Evolutionary conservation across 2,329 filamentous ascomycete genomes (phyloP).

Genomic region (Apiospora hydei): DNA sequence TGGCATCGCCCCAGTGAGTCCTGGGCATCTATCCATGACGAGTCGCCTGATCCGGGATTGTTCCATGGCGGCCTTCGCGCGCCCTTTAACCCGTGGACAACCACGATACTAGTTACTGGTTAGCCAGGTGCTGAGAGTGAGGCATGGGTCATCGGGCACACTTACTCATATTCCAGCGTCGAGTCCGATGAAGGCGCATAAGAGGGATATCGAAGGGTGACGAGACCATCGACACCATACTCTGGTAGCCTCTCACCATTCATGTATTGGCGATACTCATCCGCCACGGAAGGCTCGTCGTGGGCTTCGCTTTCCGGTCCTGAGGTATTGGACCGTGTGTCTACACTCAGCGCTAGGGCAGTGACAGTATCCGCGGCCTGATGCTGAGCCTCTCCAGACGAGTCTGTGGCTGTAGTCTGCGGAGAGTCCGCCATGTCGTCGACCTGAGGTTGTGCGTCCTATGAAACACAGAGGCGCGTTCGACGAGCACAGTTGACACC

Average conservation of each 20-base stretch:
- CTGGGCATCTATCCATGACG: neutral
- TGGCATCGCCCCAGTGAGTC: neutral
- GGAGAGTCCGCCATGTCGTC: no score
- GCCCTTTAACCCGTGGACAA: neutral
- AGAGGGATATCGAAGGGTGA: neutral
- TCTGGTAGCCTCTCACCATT: neutral
- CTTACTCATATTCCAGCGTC: neutral
- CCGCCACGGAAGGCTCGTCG: neutral
- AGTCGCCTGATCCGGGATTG: neutral
- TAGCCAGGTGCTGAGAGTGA: neutral
- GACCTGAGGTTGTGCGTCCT: no score
- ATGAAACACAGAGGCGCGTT: no score
- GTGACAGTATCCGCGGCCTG: no score
- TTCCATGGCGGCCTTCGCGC: neutral
- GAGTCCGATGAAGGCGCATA: neutral
- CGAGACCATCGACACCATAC: neutral
- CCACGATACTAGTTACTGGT: neutral
- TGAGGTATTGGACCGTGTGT: neutral
- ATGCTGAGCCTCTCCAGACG: neutral
- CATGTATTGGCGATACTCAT: neutral
- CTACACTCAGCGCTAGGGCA: neutral
- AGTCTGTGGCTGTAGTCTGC: neutral
- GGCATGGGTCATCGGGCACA: no score
- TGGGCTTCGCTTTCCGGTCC: neutral
- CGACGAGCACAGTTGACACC: no score